Conservation (phyloP, 768 basidiomycete species). For the Tulasnella sp. region DNA sequence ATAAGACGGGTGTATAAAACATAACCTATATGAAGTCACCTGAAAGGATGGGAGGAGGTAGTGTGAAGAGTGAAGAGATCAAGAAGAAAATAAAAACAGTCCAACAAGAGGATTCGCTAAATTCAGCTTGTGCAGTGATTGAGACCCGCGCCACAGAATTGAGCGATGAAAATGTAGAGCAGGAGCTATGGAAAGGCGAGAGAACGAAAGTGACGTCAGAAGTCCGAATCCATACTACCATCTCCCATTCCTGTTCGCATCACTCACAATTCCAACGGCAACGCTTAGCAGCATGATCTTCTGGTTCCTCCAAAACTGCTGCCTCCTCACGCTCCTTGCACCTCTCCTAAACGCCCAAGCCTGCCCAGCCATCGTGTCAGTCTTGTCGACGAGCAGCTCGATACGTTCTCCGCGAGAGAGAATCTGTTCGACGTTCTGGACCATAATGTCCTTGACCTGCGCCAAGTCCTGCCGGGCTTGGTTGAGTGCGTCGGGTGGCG, state of each 20-base stretch:
- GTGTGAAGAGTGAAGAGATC: conserved; percentile 29
- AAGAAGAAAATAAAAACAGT: conserved; percentile 27
- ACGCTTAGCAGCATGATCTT: conserved; percentile 68
- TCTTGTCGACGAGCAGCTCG: conserved; percentile 95
- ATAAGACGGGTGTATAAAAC: conserved; percentile 19
- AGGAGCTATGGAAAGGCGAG: conserved; percentile 55
- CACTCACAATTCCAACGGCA: conserved; percentile 69
- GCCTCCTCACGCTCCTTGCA: conserved; percentile 75
- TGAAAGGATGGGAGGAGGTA: conserved; percentile 26
- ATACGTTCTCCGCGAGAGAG: conserved; percentile 92
- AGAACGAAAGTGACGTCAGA: conserved; percentile 14
- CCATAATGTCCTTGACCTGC: conserved; percentile 91
- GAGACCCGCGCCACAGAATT: conserved; percentile 85
- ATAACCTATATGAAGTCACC: conserved; percentile 12
- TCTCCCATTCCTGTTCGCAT: background rate
- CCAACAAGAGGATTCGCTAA: background rate
- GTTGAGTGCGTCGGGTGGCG: conserved; percentile 84
- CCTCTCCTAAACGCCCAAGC: conserved; percentile 92
- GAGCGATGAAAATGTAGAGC: conserved; percentile 80
- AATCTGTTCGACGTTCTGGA: conserved; percentile 97
- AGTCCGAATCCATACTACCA: conserved; percentile 7
- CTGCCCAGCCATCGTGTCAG: conserved; percentile 91
- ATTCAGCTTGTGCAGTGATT: conserved; percentile 56
- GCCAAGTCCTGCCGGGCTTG: conserved; percentile 88
- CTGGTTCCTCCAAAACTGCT: conserved; percentile 90